Base-by-base conservation (phyloP, 108 stramenopile species). In the Cyclostephanos tholiformis region DNA sequence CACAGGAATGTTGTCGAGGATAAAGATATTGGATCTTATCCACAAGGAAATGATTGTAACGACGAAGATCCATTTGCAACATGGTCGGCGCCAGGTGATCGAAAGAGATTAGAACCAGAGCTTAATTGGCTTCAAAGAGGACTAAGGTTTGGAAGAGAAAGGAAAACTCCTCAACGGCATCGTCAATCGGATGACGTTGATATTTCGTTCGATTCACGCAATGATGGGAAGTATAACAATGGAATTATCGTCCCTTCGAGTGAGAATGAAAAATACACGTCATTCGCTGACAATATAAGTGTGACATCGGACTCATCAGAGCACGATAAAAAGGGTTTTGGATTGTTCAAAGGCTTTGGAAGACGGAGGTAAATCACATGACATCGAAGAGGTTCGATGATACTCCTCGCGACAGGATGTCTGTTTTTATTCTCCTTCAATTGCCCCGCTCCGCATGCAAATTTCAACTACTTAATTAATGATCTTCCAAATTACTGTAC, bases 21-120 rank as follows among this genome's bases (percentile, higher is more conserved):
- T 25, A 30, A 53, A 29, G 50, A 56, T 20, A 51, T 1, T 38
- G 19, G 36, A 53, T 38, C 50, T 53, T 11, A 56, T 36, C 52
- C 35, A 67, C 14, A 53, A 67, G 65, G 46, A 66, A 61, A 74
- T 36, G 74, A 70, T 1, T 57, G 55, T 17, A 63, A 65, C 43
- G 69, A 77, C 14, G 50, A 64, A 17, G 76, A 77, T 69, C 76
- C 76, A 57, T 77, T 77, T 70, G 62, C 68, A 17, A 77, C 76
- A 46, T 77, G 67, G 67, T 66, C 75, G 22, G 59, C 67, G 35
- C 75, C 75, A 5, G 75, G 38, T 1, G 67, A 68, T 23, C 35
- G 38, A 25, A 64, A 52, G 44, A 49, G 53, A 49, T 22, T 39
- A 68, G 35, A 76, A 49, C 44, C 49, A 62, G 17, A 68, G 20